These are phyloP conservation scores for Jatropha podagrica DNA, from an alignment of 441 rosid genomes.

Conservation along the genomic window DNA sequence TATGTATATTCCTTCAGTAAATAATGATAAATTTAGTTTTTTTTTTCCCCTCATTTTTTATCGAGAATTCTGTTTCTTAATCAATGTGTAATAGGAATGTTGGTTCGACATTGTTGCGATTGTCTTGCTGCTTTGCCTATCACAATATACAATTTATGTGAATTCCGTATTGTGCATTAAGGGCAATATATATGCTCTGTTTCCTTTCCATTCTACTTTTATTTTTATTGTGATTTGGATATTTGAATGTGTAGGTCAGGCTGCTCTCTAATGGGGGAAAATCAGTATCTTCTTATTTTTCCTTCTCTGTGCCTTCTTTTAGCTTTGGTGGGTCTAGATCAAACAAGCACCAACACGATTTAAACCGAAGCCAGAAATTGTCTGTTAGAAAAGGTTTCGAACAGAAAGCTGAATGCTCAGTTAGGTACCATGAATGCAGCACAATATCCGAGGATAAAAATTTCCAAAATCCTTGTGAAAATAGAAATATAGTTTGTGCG, in stretches of 20 bases:
- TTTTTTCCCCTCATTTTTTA: neutral
- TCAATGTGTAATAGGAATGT: neutral
- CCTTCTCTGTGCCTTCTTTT: conserved; percentile 42
- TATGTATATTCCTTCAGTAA: no score
- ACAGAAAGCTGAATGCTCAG: conserved; percentile 26
- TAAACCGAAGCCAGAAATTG: conserved; percentile 33
- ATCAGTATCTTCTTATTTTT: conserved; percentile 50
- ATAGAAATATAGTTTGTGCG: conserved; percentile 15
- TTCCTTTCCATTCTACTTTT: neutral
- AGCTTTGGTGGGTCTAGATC: conserved; percentile 40
- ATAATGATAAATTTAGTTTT: no score
- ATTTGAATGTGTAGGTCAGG: conserved; percentile 68
- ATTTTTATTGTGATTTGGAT: conserved; percentile 24
- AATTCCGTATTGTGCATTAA: neutral
- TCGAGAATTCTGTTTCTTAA: neutral
- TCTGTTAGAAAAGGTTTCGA: conserved; percentile 39
- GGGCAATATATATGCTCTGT: conserved; percentile 3
- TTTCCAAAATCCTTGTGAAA: conserved; percentile 21
- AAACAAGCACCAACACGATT: conserved; percentile 34
- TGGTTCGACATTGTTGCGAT: neutral
- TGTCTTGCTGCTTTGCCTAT: neutral
- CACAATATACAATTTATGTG: neutral
- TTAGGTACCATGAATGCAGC: conserved; percentile 33
- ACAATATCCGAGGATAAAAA: conserved; percentile 25
- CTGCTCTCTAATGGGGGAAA: conserved; percentile 42